Base-by-base conservation (phyloP, 257 asterid species). In the Anisodus tanguticus region DNA sequence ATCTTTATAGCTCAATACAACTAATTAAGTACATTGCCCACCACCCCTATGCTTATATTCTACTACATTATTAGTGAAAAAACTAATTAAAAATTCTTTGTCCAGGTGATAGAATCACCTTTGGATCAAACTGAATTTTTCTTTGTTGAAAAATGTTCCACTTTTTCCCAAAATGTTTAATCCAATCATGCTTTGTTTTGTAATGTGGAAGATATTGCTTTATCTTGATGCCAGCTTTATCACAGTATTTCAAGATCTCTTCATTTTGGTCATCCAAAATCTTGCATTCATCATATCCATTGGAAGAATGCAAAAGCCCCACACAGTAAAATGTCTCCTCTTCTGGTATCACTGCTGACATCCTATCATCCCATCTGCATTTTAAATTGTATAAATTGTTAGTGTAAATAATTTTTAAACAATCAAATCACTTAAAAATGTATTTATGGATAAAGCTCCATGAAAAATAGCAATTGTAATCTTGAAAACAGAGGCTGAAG, bases 161-260 rank as follows among this genome's bases (percentile, higher is more conserved):
- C 66, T 90, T 90, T 11, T 72, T 35, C 4, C 92, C 92, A 84
- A 82, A 88, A 84, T 90, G 92, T 74, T 89, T 86, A 69, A 76
- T 84, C 91, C 93, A 90, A 69, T 86, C 92, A 55, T 82, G 55
- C 83, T 55, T 85, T 2, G 89, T 86, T 63, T 88, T 74, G 84
- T 89, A 90, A 79, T 89, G 84, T 17, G 92, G 93, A 37, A 89
- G 90, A 83, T 89, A 90, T 37, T 90, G 93, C 72, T 88, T 89
- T 22, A 88, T 85, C 80, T 86, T 47, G 26, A 89, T 85, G 7
- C 87, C 91, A 43, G 80, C 51, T 39, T 67, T 74, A 11, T 84
- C 89, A 81, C 91, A 90, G 13, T 53, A 86, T 35, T 63, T 79
- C 0, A 89, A 68, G n/a, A 90, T 89, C 19, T 86, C 86, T 4